Evolutionary conservation across 768 basidiomycete genomes (phyloP).

Genomic region (Boletus sp.): DNA sequence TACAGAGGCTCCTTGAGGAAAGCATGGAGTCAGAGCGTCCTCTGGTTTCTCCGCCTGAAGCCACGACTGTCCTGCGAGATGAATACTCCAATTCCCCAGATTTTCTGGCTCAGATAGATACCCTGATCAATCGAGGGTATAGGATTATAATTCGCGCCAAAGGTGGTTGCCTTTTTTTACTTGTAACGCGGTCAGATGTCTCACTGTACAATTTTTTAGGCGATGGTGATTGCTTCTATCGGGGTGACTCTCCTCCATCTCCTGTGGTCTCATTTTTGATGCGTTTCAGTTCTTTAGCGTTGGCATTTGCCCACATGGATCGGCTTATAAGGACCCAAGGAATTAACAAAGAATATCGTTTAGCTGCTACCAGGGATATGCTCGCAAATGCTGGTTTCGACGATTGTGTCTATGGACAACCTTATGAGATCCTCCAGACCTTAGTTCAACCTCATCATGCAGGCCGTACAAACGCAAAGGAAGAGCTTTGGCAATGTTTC

Average conservation of each 20-base stretch:
- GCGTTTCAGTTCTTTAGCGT: slow-evolving; percentile 46
- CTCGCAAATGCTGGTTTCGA: slow-evolving; percentile 65
- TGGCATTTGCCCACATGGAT: slow-evolving; percentile 80
- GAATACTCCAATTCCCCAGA: slow-evolving; percentile 62
- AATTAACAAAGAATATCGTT: slow-evolving; percentile 44
- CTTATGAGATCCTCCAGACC: slow-evolving; percentile 59
- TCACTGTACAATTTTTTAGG: slow-evolving; percentile 41
- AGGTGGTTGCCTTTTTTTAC: slow-evolving; percentile 43
- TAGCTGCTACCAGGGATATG: slow-evolving; percentile 49
- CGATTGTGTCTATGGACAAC: slow-evolving; percentile 68
- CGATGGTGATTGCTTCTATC: slow-evolving; percentile 91
- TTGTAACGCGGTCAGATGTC: neutral
- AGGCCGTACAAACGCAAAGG: slow-evolving; percentile 30
- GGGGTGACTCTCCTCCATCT: slow-evolving; percentile 51
- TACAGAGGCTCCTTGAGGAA: slow-evolving; percentile 41
- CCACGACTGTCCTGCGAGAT: slow-evolving; percentile 53
- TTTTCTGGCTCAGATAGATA: slow-evolving; percentile 76
- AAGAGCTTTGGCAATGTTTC: slow-evolving; percentile 44
- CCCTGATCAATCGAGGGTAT: slow-evolving; percentile 63
- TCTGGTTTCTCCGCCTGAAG: slow-evolving; percentile 52
- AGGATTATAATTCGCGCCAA: slow-evolving; percentile 64
- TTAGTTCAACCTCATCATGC: slow-evolving; percentile 47
- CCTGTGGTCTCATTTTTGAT: slow-evolving; percentile 11
- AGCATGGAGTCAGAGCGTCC: slow-evolving; percentile 41
- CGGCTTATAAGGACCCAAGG: slow-evolving; percentile 55